Conservation (phyloP, 768 basidiomycete genomes). For the Lentinula guzmanii region DNA sequence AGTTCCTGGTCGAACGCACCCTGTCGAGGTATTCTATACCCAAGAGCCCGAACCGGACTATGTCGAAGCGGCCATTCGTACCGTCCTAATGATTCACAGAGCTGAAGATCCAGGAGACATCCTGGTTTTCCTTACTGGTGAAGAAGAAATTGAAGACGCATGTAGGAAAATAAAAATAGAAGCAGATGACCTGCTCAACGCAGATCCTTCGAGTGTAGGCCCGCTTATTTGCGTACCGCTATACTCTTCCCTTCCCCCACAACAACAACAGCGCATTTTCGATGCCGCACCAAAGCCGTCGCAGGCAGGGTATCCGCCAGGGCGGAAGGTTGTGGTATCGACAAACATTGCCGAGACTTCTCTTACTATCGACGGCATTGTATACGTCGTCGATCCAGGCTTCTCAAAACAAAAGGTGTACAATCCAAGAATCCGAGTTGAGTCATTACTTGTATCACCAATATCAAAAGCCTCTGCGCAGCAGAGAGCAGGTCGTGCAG, state of each 20-base stretch:
- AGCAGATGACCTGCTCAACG: constrained; percentile 74
- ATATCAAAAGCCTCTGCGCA: constrained; percentile 97
- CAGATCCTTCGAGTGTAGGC: constrained; percentile 71
- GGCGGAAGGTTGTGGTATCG: constrained; percentile 90
- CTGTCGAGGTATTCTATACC: constrained; percentile 93
- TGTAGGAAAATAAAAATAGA: constrained; percentile 91
- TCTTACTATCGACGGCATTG: constrained; percentile 96
- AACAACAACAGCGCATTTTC: constrained; percentile 96
- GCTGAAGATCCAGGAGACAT: constrained; percentile 93
- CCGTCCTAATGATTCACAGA: constrained; percentile 95
- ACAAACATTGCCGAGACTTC: constrained; percentile 99
- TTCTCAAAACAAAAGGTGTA: constrained; percentile 99
- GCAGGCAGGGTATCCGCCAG: constrained; percentile 64
- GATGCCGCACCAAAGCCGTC: constrained; percentile 73
- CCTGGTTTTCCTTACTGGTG: constrained; percentile 93
- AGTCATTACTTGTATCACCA: constrained; percentile 86
- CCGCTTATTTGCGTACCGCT: constrained; percentile 88
- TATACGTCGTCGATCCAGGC: constrained; percentile 98
- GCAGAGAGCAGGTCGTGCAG: constrained; percentile 94
- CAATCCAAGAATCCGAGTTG: constrained; percentile 95
- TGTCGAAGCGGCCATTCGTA: constrained; percentile 93
- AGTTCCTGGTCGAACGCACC: constrained; percentile 89
- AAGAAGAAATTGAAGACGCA: constrained; percentile 96
- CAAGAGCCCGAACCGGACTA: constrained; percentile 93
- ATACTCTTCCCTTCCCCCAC: constrained; percentile 91